Base-by-base conservation (phyloP, 2,329 filamentous ascomycete genomes). In the Penicillium brevicompactum region DNA sequence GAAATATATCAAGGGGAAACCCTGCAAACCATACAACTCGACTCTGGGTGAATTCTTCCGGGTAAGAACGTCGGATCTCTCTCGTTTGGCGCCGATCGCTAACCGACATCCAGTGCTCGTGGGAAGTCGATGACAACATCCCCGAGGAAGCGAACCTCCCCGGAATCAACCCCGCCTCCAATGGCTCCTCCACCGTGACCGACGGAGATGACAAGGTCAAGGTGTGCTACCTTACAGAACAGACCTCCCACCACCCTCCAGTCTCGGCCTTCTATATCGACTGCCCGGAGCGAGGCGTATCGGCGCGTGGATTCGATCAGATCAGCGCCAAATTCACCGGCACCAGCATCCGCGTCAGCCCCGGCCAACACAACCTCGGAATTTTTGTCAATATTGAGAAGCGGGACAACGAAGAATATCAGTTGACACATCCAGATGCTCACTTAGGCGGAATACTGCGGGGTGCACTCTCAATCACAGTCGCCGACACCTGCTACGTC, bases 11-110 rank as follows among this genome's bases (percentile, higher is more conserved):
- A 97, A 97, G 79, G 93, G 93, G 57, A 96, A 92, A 79, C 94
- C 94, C 42, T 97, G 93, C 86, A 99, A 99, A 77, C 94, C 94
- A 10, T 99, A 99, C 79, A 99, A 99, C 76, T 97, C 92, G 46
- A 92, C 92, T 34, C 78, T 99, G 48, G 94, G 94, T 61, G 94
- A 99, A 78, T 99, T 99, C 78, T 99, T 99, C 78, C 85, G 92
- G 78, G 90, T 92, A 80, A 68, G 86, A 22, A 5, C 24, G 16
- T 14, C 8, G 14, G 14, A 21, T 40, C 41, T 24, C 10, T 22
- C 34, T 37, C 34, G 13, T 13, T 32, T 13, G 13, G 42, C 16
- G 21, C 8, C 10, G 6, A 18, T 44, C n/a, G 11, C 42, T 58
- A 27, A 47, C n/a, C 32, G 16, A 32, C 32, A 2, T 24, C 30